Base-by-base conservation (phyloP, 768 basidiomycete genomes). In the Tephrocybe sp. region DNA sequence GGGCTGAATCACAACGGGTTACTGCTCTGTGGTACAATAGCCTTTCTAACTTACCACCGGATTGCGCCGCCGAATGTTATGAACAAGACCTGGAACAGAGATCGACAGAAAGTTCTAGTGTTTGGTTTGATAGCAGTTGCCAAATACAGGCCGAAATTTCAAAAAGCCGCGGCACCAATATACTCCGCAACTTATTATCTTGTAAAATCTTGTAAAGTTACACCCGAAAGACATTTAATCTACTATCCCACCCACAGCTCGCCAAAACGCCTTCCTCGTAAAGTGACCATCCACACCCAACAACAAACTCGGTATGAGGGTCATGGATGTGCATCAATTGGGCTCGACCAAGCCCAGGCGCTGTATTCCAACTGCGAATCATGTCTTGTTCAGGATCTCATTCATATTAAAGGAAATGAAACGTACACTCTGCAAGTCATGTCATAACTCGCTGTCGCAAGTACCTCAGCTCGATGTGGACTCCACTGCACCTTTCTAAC, bases 371-470 rank as follows among this genome's bases (percentile, higher is more conserved):
- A 58, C 92, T 90, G 53, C 8, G 53, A 32, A 50, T 20, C 34
- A 50, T 40, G 12, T 25, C 14, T 57, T 28, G 10, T 45, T 41
- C 20, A 46, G 45, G 23, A 42, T 28, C 37, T 8, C 11, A n/a
- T n/a, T 21, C 36, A 53, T 51, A 18, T 36, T n/a, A 36, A 54
- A 23, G 45, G 53, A 45, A 6, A n/a, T 11, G 44, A 10, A 25
- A 79, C 86, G 65, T 74, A 97, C 88, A 95, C 77, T 66, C 92
- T 77, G 68, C 88, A 93, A 1, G 93, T 93, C 96, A 98, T 98
- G 64, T 98, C 96, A 69, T 98, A 95, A 61, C 88, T 86, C 33
- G 81, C 79, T 36, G 74, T 73, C 3, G 87, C 86, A 20, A 91
- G 72, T 12, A 90, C 61, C 54, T 90, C 86, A 3, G 84, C 71